Percentiles rank a stretch among this genome's conserved stretches.
Evolutionary conservation across 768 basidiomycete genomes (phyloP).

Genomic region (Pleurotus pulmonarius): DNA sequence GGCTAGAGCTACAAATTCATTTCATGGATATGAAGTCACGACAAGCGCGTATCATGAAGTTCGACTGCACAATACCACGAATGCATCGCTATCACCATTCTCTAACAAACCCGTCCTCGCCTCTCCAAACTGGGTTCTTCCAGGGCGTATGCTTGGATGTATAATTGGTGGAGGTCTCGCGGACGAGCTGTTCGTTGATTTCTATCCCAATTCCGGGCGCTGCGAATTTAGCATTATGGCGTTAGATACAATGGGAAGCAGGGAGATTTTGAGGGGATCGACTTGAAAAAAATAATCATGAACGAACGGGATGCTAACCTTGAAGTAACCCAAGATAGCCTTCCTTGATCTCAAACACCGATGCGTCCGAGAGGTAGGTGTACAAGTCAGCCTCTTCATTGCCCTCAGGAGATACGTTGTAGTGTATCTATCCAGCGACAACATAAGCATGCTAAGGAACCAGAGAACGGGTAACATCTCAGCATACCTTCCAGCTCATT

Average conservation of each 20-base stretch:
- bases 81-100: conserved; percentile 40
- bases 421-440: conserved; percentile 49
- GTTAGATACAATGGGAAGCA: neutral
- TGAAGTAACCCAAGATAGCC: conserved; percentile 44
- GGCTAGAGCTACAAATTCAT: too few relatives aligned
- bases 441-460: neutral
- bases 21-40: too few relatives aligned
- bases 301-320: conserved; percentile 23
- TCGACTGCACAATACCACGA: too few relatives aligned
- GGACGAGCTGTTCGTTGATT: conserved; percentile 56
- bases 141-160: conserved; percentile 38
- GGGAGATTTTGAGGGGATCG: too few relatives aligned
- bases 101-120: conserved; percentile 47
- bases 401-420: conserved; percentile 42
- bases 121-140: conserved; percentile 55
- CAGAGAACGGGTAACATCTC: neutral
- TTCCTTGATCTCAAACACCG: conserved; percentile 49
- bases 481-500: conserved; percentile 54
- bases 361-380: conserved; percentile 52
- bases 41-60: too few relatives aligned
- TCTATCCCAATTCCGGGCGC: conserved; percentile 60
- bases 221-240: conserved; percentile 11
- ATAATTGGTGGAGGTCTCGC: conserved; percentile 29
- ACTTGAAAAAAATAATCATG: neutral
- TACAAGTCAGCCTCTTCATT: conserved; percentile 45